Base-by-base conservation (phyloP, 169 alveolate genomes). In the Babesia ovis region DNA sequence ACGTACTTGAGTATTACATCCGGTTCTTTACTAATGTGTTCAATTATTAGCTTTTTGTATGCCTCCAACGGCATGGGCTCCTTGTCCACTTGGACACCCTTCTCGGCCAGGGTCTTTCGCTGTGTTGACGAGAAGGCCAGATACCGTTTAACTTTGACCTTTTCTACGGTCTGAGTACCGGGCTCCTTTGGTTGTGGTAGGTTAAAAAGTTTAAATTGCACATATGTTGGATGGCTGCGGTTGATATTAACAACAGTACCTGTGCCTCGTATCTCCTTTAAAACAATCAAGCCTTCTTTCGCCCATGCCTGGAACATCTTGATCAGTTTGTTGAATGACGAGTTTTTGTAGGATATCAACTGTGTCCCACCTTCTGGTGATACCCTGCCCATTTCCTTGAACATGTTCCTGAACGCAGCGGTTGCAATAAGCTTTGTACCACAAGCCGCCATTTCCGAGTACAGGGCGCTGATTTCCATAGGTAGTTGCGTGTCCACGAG, bases 381-480 rank as follows among this genome's bases (percentile, higher is more conserved):
- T 3, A 64, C 27, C 31, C 45, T 48, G 59, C 72, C 90, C 20
- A 73, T 55, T 25, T 73, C 77, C 58, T 68, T 72, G 31, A 60
- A 57, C 31, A 35, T 67, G 23, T 66, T 51, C 68, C 55, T 67
- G 45, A 83, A 72, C 3, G n/a, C 23, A 27, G 75, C 32, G 60
- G 67, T 73, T 20, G 58, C 50, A 25, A 68, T 69, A 16, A 83
- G 57, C 51, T 64, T 48, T 4, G 55, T n/a, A 27, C 73, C 68
- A 53, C 76, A 73, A 29, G 62, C 82, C 20, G 81, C 53, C 90
- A 83, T 83, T 35, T 60, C 74, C 18, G 84, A 54, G 54, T 83
- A 83, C 4, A 83, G 42, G 22, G 82, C 90, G n/a, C 85, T 74
- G 18, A 73, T 72, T 39, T 83, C 90, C 54, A 83, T 41, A n/a